Percentiles rank a stretch among this genome's conserved stretches.
Conservation (phyloP, 768 basidiomycete genomes). For the Russula dissimulans region DNA sequence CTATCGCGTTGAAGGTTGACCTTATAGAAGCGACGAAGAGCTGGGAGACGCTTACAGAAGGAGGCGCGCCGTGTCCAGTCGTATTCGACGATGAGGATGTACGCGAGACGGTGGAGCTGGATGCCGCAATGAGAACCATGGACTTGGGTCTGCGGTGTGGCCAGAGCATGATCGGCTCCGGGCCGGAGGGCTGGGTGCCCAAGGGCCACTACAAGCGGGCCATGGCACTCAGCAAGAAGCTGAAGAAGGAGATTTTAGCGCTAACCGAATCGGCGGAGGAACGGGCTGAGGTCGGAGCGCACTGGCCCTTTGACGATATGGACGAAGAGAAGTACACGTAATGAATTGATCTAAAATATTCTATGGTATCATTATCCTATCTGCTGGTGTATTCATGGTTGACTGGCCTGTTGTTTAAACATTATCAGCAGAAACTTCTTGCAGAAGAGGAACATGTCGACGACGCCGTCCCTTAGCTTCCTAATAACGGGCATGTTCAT, state of each 20-base stretch:
- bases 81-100: conserved; percentile 38
- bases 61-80: conserved; percentile 35
- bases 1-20: conserved; percentile 35
- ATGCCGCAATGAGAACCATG: not conserved
- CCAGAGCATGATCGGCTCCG: not conserved
- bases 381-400: not conserved
- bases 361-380: not conserved
- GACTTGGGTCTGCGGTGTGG: not conserved
- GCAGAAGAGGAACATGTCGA: not conserved
- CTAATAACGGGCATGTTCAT: not conserved
- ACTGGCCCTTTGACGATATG: conserved; percentile 44
- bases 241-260: not conserved
- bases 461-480: not conserved
- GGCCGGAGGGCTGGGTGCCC: not conserved
- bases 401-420: not conserved
- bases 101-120: conserved; percentile 33
- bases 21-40: conserved; percentile 36
- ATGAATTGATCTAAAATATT: conserved; percentile 1
- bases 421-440: not conserved
- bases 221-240: not conserved
- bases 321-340: conserved; percentile 40
- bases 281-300: conserved; percentile 29
- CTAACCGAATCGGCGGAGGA: conserved; percentile 25
- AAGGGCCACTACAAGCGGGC: not conserved
- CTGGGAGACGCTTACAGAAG: conserved; percentile 36